These are phyloP conservation scores for Collybiopsis luxurians DNA, from an alignment of 768 basidiomycete genomes.

Conservation along the genomic window DNA sequence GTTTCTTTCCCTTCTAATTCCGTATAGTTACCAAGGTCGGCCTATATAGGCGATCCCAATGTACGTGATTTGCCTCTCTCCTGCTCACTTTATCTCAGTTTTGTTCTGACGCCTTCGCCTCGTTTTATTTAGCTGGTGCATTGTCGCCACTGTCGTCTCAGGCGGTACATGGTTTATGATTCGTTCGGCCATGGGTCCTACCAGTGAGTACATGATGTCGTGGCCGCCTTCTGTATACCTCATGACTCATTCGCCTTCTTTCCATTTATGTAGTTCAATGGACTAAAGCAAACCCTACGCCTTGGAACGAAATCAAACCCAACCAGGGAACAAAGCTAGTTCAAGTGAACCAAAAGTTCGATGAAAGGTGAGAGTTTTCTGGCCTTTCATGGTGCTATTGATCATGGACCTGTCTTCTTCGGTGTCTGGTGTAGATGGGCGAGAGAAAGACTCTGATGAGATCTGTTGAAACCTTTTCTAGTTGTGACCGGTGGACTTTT, in stretches of 20 bases:
- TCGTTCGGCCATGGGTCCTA: constrained; percentile 37
- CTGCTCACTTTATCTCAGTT: background rate
- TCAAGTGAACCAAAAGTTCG: constrained; percentile 70
- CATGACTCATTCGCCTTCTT: background rate
- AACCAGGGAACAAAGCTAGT: constrained; percentile 73
- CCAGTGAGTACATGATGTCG: constrained; percentile 16
- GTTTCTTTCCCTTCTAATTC: background rate
- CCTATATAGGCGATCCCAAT: constrained; percentile 45
- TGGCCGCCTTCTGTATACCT: background rate
- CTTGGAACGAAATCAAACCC: constrained; percentile 80
- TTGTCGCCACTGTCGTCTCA: constrained; percentile 46
- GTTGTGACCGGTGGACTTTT: no score
- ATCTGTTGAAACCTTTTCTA: no score
- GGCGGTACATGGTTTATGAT: constrained; percentile 43
- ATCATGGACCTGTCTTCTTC: constrained; percentile 10
- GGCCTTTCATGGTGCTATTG: background rate
- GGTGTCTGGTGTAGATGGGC: constrained; percentile 53
- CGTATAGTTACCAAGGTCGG: background rate
- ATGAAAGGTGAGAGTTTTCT: constrained; percentile 56
- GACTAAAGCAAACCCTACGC: constrained; percentile 79
- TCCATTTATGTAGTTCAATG: constrained; percentile 43
- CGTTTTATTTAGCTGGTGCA: constrained; percentile 35
- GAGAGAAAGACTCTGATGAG: constrained; percentile 61
- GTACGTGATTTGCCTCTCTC: constrained; percentile 23
- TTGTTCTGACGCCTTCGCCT: no score